These are phyloP conservation scores for Leishmania amazonensis DNA, from an alignment of 208 protist genomes.

Conservation along the genomic window DNA sequence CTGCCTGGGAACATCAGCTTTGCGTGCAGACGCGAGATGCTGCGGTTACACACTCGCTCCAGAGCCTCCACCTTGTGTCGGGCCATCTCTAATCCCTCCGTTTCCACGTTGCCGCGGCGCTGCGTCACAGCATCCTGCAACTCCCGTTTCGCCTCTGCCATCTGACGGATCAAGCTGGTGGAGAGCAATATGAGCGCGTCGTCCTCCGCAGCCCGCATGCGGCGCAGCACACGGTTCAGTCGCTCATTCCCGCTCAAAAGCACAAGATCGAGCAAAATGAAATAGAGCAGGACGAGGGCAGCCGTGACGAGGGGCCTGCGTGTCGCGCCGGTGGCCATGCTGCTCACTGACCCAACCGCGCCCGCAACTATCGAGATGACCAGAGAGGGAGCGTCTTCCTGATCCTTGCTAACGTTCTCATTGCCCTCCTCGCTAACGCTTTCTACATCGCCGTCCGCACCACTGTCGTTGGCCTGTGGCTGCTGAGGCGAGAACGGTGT, in stretches of 20 bases:
- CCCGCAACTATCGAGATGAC: conserved; percentile 4
- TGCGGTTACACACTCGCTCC: conserved; percentile 36
- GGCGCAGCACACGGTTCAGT: conserved; percentile 29
- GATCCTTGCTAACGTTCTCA: background rate
- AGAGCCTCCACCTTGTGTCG: conserved; percentile 30
- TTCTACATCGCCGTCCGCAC: background rate
- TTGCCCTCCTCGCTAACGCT: background rate
- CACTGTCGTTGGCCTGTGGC: background rate
- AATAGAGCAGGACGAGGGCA: conserved; percentile 58
- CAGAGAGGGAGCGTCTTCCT: conserved; percentile 10
- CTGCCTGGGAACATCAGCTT: conserved; percentile 49
- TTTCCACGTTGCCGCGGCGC: background rate
- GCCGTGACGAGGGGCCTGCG: conserved; percentile 31
- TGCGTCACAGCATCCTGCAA: conserved; percentile 9
- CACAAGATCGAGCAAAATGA: conserved; percentile 61
- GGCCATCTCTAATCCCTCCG: conserved; percentile 28
- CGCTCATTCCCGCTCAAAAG: conserved; percentile 38
- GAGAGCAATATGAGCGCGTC: conserved; percentile 51
- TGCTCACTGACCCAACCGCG: conserved; percentile 1
- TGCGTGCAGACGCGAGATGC: conserved; percentile 42
- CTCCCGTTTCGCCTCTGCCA: conserved; percentile 17
- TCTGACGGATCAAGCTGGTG: conserved; percentile 34
- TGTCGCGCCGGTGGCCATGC: conserved; percentile 4
- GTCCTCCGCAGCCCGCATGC: conserved; percentile 42
- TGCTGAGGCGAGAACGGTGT: background rate